Evolutionary conservation across 768 basidiomycete genomes (phyloP).

Genomic region (Dioszegia hungarica): DNA sequence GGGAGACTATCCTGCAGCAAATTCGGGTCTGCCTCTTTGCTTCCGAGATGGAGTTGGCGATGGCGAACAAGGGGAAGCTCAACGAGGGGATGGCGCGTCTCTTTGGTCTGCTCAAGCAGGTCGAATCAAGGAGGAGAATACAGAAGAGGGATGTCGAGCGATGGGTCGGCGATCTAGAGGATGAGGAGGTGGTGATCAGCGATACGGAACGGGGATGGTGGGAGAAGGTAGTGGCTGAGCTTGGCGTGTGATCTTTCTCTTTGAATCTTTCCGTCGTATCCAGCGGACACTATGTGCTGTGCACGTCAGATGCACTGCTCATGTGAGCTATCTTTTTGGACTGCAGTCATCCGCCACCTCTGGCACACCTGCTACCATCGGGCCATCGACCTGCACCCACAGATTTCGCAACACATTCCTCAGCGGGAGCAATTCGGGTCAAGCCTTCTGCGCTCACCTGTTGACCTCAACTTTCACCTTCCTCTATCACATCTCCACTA

Average conservation of each 20-base stretch:
- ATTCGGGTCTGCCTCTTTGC: constrained; percentile 23
- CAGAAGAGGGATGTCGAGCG: constrained; percentile 21
- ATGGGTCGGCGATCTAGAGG: constrained; percentile 33
- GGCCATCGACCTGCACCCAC: too few species aligned
- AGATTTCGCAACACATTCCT: too few species aligned
- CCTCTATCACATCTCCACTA: too few species aligned
- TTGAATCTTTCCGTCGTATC: too few species aligned
- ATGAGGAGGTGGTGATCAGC: constrained; percentile 32
- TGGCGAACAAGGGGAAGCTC: constrained; percentile 15
- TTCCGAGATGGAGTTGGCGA: constrained; percentile 12
- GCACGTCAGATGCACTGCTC: too few species aligned
- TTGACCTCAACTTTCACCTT: too few species aligned
- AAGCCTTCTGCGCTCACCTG: too few species aligned
- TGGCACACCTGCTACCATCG: too few species aligned
- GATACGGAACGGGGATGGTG: constrained; percentile 33
- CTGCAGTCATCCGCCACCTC: too few species aligned
- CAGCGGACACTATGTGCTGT: too few species aligned
- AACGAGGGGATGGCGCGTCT: constrained; percentile 6
- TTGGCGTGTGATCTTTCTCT: neutral
- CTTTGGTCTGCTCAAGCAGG: constrained; percentile 5
- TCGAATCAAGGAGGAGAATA: constrained; percentile 13
- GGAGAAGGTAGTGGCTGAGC: constrained; percentile 10
- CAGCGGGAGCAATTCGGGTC: too few species aligned
- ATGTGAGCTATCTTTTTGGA: too few species aligned
- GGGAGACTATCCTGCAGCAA: constrained; percentile 27